These are phyloP conservation scores for Ceriops zippeliana DNA, from an alignment of 345 rosid genomes.

Conservation along the genomic window DNA sequence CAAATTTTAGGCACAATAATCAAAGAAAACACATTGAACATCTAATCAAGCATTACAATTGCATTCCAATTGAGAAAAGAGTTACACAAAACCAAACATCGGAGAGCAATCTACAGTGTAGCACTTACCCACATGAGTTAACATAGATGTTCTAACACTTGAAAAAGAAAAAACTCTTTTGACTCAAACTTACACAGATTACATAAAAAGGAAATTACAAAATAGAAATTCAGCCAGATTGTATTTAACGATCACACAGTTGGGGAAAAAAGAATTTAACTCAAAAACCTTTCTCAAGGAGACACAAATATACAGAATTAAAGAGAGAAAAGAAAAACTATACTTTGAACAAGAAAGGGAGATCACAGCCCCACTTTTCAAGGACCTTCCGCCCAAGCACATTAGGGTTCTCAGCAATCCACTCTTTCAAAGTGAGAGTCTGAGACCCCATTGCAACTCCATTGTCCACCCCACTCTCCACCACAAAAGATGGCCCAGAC, in stretches of 20 bases:
- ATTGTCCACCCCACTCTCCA: conserved; percentile 25
- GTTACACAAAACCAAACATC: too few relatives aligned
- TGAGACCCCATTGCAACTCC: conserved; percentile 27
- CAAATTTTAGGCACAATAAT: background rate
- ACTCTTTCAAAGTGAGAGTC: conserved; percentile 50
- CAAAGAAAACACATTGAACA: background rate
- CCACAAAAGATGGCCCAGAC: conserved; percentile 81
- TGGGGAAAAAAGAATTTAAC: too few relatives aligned
- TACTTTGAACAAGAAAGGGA: conserved; percentile 97
- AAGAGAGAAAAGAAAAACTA: background rate
- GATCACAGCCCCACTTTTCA: conserved; percentile 87
- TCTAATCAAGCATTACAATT: background rate
- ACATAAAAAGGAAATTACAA: too few relatives aligned
- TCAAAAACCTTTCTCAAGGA: too few relatives aligned
- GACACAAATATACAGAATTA: background rate
- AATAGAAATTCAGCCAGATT: too few relatives aligned
- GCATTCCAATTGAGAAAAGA: background rate
- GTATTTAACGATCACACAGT: too few relatives aligned
- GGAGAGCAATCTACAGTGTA: too few relatives aligned
- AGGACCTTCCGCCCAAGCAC: conserved; percentile 75
- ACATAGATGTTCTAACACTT: too few relatives aligned
- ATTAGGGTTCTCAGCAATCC: conserved; percentile 64
- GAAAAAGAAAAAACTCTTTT: too few relatives aligned
- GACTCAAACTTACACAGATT: too few relatives aligned
- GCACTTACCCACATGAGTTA: too few relatives aligned